Conservation (phyloP, 129 eudicot species). For the Heracleum sosnowskyi region DNA sequence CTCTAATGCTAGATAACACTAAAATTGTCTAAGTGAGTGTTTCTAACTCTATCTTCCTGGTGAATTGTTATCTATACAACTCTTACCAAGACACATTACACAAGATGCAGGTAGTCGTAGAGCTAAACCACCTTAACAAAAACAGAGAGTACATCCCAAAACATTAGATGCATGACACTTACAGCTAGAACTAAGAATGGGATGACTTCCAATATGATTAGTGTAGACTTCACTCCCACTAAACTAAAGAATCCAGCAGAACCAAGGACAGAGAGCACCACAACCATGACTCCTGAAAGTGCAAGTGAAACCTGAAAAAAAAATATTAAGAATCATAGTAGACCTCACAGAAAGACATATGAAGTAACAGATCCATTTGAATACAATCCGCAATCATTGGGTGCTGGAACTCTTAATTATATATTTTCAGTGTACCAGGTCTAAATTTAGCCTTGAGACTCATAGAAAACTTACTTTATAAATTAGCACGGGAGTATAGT, state of each 20-base stretch:
- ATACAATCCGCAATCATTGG: not conserved
- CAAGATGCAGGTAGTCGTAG: not conserved
- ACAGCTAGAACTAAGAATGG: constrained; percentile 74
- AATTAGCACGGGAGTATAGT: not conserved
- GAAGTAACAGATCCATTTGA: not conserved
- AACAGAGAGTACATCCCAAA: not conserved
- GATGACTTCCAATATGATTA: constrained; percentile 75
- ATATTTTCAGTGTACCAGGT: not conserved
- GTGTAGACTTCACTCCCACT: constrained; percentile 60
- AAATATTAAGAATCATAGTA: not conserved
- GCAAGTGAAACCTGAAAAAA: constrained; percentile 53
- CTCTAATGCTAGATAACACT: not conserved
- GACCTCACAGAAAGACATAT: not conserved
- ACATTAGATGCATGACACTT: constrained; percentile 21
- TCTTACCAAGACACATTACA: not conserved
- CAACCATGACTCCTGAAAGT: constrained; percentile 60
- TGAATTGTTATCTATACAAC: not conserved
- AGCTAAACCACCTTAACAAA: not conserved
- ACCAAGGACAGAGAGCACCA: constrained; percentile 64
- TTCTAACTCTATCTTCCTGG: not conserved
- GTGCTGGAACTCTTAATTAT: not conserved
- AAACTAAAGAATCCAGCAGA: constrained; percentile 72
- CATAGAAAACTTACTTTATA: not conserved
- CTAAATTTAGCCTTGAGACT: not conserved
- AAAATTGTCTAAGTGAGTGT: not conserved